phyloP scores from a whole-genome alignment of 2,329 filamentous ascomycete genomes.

The Penicillium fuscoglaucum region DNA sequence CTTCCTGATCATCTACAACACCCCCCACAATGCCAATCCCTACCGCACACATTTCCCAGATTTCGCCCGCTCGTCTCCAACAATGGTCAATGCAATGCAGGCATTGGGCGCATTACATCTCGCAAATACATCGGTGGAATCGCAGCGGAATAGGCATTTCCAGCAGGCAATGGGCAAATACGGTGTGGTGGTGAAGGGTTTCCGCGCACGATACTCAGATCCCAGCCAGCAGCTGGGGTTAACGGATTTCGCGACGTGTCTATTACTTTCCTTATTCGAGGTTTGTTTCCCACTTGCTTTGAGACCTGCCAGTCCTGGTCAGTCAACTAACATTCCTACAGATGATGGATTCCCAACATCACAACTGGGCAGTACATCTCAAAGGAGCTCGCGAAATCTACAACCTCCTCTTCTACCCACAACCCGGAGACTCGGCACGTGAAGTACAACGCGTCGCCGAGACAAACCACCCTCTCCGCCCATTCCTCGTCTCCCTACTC shows the following conservation, averaged over 20 bases:
- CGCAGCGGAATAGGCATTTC: constrained; percentile 37
- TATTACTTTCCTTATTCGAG: constrained; percentile 39
- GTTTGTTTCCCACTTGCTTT: constrained; percentile 17
- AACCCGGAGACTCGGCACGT: constrained; percentile 22
- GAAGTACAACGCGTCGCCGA: constrained; percentile 33
- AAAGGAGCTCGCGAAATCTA: constrained; percentile 43
- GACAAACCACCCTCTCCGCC: constrained; percentile 36
- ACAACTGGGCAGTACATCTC: constrained; percentile 43
- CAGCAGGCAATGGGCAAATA: constrained; percentile 43
- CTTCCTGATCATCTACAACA: constrained; percentile 40
- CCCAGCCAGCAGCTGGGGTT: constrained; percentile 27
- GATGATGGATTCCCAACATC: constrained; percentile 43
- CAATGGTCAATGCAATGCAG: constrained; percentile 42
- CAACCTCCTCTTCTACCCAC: constrained; percentile 33
- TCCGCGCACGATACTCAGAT: constrained; percentile 30
- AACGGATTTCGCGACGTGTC: constrained; percentile 38
- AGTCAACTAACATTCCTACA: constrained; percentile 10
- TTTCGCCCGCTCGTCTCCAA: constrained; percentile 35
- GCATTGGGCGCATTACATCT: constrained; percentile 44
- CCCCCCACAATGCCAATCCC: constrained; percentile 39
- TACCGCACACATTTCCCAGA: constrained; percentile 38
- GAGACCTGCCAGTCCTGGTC: neutral
- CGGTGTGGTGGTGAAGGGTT: constrained; percentile 38
- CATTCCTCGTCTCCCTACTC: constrained; percentile 42
- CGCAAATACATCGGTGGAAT: constrained; percentile 39